Evolutionary conservation across 805 yeast genomes (phyloP).

Genomic region (Barnettozyma vustinii): DNA sequence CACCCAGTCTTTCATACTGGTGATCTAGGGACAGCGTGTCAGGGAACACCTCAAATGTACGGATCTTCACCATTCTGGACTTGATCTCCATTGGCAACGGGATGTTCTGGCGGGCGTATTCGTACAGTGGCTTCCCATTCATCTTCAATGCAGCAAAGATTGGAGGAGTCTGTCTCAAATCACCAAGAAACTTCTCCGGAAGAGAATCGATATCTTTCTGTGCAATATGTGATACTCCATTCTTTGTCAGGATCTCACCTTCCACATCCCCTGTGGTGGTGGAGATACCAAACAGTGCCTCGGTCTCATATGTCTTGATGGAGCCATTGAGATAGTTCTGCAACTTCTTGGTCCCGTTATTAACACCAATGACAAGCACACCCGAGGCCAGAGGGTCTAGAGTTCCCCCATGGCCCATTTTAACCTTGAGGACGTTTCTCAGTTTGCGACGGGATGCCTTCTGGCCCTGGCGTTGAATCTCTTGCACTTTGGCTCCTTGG

Average conservation of each 20-base stretch:
- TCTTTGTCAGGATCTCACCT: slow-evolving; percentile 68
- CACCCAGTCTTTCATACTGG: slow-evolving; percentile 31
- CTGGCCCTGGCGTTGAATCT: slow-evolving; percentile 33
- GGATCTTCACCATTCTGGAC: slow-evolving; percentile 63
- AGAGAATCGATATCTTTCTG: slow-evolving; percentile 44
- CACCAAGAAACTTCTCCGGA: slow-evolving; percentile 68
- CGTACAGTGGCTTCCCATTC: slow-evolving; percentile 91
- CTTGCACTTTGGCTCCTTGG: slow-evolving; percentile 40
- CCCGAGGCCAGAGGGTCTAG: slow-evolving; percentile 96
- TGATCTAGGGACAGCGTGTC: slow-evolving; percentile 55
- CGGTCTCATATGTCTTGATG: slow-evolving; percentile 73
- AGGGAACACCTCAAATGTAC: slow-evolving; percentile 44
- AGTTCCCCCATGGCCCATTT: slow-evolving; percentile 98
- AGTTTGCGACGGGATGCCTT: slow-evolving; percentile 46
- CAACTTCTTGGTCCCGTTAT: slow-evolving; percentile 80
- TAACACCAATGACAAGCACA: slow-evolving; percentile 86
- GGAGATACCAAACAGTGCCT: slow-evolving; percentile 80
- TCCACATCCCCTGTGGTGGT: slow-evolving; percentile 94
- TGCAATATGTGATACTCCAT: slow-evolving; percentile 51
- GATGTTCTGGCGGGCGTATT: slow-evolving; percentile 83
- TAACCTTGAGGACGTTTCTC: slow-evolving; percentile 51
- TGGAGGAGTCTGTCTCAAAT: slow-evolving; percentile 87
- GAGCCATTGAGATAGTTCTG: slow-evolving; percentile 69
- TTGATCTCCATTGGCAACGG: slow-evolving; percentile 84
- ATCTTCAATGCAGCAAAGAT: slow-evolving; percentile 90